Evolutionary conservation across 495 filamentous ascomycete genomes (phyloP).

Genomic region (Neohortaea acidophila): DNA sequence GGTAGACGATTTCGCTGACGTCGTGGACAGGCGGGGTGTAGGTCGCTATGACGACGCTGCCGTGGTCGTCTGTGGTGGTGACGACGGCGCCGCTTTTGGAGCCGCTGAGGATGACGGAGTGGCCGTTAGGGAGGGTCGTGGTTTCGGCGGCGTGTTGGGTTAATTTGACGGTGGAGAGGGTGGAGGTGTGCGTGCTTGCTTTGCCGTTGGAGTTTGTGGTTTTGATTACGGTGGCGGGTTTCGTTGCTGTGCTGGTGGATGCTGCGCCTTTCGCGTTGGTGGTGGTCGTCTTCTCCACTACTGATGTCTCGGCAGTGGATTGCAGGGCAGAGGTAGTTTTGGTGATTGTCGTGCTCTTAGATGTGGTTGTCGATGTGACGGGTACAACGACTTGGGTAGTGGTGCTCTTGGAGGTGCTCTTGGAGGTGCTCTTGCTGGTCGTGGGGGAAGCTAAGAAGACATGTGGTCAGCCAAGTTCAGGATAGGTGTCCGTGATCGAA

Average conservation of each 20-base stretch:
- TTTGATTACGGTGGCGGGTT: slow-evolving; percentile 19
- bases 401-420: neutral
- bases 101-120: slow-evolving; percentile 16
- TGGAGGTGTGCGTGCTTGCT: slow-evolving; percentile 15
- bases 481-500: too few species aligned
- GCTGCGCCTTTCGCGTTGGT: slow-evolving; percentile 22
- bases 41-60: slow-evolving; percentile 25
- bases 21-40: slow-evolving; percentile 24
- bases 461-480: too few species aligned
- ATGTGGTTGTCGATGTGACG: slow-evolving; percentile 7
- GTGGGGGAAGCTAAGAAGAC: too few species aligned
- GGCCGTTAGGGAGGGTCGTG: slow-evolving; percentile 17
- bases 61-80: slow-evolving; percentile 23
- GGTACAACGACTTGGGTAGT: slow-evolving; percentile 6
- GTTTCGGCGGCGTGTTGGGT: slow-evolving; percentile 12
- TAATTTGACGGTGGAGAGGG: slow-evolving; percentile 10
- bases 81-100: slow-evolving; percentile 18
- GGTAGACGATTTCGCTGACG: slow-evolving; percentile 20
- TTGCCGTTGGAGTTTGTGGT: slow-evolving; percentile 16
- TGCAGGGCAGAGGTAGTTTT: slow-evolving; percentile 14
- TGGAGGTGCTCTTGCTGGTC: slow-evolving; percentile 1
- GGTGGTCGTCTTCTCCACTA: slow-evolving; percentile 22
- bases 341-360: slow-evolving; percentile 1
- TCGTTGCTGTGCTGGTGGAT: slow-evolving; percentile 19
- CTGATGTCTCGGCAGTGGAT: slow-evolving; percentile 15